These are phyloP conservation scores for Dactylellina drechsleri DNA, from an alignment of 2,329 filamentous ascomycete genomes.

Conservation along the genomic window DNA sequence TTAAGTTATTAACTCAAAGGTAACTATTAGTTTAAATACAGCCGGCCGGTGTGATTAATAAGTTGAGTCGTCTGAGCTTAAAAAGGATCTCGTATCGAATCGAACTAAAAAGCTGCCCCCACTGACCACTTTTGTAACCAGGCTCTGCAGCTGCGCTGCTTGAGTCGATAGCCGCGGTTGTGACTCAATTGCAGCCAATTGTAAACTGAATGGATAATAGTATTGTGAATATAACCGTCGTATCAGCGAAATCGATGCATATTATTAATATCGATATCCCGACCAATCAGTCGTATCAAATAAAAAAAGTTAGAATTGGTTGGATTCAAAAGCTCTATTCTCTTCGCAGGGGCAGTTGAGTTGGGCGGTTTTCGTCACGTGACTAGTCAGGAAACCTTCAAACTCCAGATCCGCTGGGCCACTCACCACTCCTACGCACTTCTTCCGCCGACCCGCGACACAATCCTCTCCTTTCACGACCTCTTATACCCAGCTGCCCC, in stretches of 20 bases:
- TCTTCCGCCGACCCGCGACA: slow-evolving; percentile 25
- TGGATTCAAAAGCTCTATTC: too few species aligned
- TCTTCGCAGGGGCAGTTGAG: not conserved
- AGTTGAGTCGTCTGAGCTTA: not conserved
- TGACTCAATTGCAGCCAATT: slow-evolving; percentile 2
- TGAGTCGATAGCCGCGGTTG: not conserved
- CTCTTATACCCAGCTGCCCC: slow-evolving; percentile 21
- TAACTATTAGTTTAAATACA: too few species aligned
- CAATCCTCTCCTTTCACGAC: slow-evolving; percentile 2
- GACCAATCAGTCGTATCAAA: not conserved
- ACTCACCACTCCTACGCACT: slow-evolving; percentile 5
- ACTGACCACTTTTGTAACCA: too few species aligned
- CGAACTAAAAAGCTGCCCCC: too few species aligned
- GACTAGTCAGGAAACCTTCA: slow-evolving; percentile 19
- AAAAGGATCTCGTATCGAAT: too few species aligned
- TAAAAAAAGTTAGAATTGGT: too few species aligned
- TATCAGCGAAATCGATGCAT: not conserved
- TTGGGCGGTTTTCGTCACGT: slow-evolving; percentile 24
- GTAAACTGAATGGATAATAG: not conserved
- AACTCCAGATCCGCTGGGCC: slow-evolving; percentile 24
- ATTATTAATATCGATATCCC: not conserved
- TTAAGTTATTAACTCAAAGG: not conserved
- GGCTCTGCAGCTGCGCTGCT: too few species aligned
- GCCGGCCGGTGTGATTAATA: not conserved
- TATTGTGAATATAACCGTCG: not conserved